Evolutionary conservation across 2,329 filamentous ascomycete genomes (phyloP).

Genomic region (Botrytis deweyae): DNA sequence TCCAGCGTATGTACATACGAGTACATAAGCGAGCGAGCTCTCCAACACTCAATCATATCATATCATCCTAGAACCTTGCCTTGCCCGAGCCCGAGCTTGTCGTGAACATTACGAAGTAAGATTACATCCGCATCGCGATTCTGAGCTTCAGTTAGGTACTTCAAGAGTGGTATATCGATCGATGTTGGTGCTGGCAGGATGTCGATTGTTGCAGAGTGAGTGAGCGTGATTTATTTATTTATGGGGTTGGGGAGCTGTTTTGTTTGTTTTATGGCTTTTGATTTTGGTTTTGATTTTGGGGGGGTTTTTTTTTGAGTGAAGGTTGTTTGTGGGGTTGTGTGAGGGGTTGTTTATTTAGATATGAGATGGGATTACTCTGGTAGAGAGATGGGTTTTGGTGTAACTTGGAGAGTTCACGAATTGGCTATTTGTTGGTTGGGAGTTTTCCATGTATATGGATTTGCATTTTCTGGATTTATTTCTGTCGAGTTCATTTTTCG

Average conservation of each 20-base stretch:
- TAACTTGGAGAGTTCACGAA: not conserved
- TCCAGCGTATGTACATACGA: no score
- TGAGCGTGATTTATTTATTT: constrained; percentile 26
- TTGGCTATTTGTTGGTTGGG: not conserved
- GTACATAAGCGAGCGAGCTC: constrained; percentile 5
- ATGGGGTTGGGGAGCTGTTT: not conserved
- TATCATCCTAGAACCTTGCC: constrained; percentile 11
- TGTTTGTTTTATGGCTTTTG: not conserved
- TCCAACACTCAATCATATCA: not conserved
- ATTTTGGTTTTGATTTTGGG: not conserved
- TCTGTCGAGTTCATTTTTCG: not conserved
- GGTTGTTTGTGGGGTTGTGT: not conserved
- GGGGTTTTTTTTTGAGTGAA: not conserved
- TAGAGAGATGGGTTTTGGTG: not conserved
- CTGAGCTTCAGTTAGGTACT: not conserved
- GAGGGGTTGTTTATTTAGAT: not conserved
- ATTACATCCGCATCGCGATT: not conserved
- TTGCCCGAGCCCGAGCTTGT: not conserved
- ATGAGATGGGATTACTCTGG: not conserved
- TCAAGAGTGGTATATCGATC: constrained; percentile 6
- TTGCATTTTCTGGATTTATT: not conserved
- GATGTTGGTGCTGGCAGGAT: constrained; percentile 37
- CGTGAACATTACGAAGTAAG: not conserved
- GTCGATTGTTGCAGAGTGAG: constrained; percentile 50
- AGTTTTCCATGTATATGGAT: not conserved